Evolutionary conservation across 345 rosid genomes (phyloP), one percentile per base, ranked within the genome.

Genomic region (Camelina sativa): DNA sequence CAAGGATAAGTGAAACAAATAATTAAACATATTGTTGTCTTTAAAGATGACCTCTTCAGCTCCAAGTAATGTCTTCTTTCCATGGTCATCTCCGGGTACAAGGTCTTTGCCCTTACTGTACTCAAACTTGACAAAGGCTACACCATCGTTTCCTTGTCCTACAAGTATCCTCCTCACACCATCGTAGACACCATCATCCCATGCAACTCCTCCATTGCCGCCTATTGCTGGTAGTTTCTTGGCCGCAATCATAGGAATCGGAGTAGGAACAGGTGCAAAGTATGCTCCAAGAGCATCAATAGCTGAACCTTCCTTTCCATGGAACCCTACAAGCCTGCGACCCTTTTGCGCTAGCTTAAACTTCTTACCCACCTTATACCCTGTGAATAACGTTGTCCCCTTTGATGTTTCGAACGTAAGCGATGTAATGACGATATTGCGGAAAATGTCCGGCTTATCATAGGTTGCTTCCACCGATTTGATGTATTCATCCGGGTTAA

Each of bases 101-200:
- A 23, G 25, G 25, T 23, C 25, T 23, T 23, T 23, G 25, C 25
- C 25, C 5, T 76, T 69, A 12, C 2, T 19, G 30, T 76, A 76
- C 65, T 69, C 69, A 69, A 76, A 61, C 58, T 63, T 62, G 38
- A 76, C 58, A 62, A 69, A 76, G 7, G 56, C n/a, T 38, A 76
- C 68, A 56, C 75, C 70, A 3, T 62, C 62, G 28, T 11, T 41
- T 12, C 65, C 57, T 62, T 54, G 51, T 55, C 80, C 75, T 22
- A 76, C 61, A 20, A 41, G 40, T 30, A 76, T 69, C 41, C 30
- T 68, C 69, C 8, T 76, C 11, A 76, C 71, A 30, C 17, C 52
- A 17, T 70, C 70, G 48, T 76, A 69, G 5, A 69, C 57, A 28
- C 80, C 80, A 76, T 76, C 75, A 43, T 69, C 80, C 80, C 80